A percentile compares a stretch with the other conserved stretches of the same genome.
These are phyloP conservation scores for Pythium myriotylum DNA, from an alignment of 352 stramenopile genomes.

Conservation along the genomic window DNA sequence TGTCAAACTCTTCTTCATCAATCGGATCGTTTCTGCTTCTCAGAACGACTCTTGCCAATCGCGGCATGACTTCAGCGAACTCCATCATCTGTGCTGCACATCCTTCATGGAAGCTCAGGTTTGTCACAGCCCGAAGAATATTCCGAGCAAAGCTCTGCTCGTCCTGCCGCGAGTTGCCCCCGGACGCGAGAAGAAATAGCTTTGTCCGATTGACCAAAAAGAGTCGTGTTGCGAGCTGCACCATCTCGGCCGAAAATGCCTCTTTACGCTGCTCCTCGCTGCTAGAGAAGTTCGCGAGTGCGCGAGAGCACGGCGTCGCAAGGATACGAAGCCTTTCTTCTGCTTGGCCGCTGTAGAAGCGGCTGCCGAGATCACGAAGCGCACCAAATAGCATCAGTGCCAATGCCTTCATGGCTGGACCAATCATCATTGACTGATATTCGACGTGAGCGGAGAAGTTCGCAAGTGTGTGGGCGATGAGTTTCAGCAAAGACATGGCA, in stretches of 20 bases:
- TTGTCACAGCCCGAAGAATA: constrained; percentile 54
- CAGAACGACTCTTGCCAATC: constrained; percentile 44
- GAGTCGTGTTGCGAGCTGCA: constrained; percentile 53
- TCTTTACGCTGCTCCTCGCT: constrained; percentile 55
- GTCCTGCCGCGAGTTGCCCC: constrained; percentile 8
- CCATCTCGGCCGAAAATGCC: constrained; percentile 53
- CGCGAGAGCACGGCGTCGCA: constrained; percentile 51
- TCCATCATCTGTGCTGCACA: constrained; percentile 59
- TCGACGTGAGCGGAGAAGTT: constrained; percentile 75
- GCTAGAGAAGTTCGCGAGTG: constrained; percentile 73
- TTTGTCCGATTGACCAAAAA: constrained; percentile 47
- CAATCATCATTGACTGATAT: constrained; percentile 52
- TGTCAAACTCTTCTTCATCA: background rate
- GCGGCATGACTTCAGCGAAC: constrained; percentile 53
- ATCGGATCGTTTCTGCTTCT: background rate
- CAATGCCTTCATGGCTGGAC: constrained; percentile 55
- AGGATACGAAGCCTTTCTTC: constrained; percentile 53
- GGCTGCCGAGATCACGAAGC: constrained; percentile 51
- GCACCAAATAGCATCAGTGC: constrained; percentile 46
- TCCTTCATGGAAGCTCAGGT: constrained; percentile 62
- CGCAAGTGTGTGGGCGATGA: constrained; percentile 61
- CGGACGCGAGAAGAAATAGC: constrained; percentile 13
- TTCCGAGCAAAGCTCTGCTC: constrained; percentile 53
- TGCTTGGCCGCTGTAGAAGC: constrained; percentile 31
- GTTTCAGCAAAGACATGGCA: constrained; percentile 39